A percentile compares a stretch with the other conserved stretches of the same genome.
These are phyloP conservation scores for Zanthoxylum bungeanum DNA, from an alignment of 345 rosid species.

Conservation along the genomic window DNA sequence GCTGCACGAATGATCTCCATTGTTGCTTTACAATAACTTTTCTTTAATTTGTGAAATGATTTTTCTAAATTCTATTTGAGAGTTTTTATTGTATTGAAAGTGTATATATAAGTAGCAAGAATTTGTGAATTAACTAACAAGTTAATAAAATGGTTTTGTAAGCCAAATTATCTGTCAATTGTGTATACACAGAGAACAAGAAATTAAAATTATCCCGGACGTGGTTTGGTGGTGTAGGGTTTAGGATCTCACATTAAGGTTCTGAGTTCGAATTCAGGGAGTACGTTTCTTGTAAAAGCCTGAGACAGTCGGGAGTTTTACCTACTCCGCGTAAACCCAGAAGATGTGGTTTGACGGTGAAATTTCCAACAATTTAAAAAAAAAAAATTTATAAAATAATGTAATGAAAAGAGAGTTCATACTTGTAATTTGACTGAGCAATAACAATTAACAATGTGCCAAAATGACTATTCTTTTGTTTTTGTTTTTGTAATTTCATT, in stretches of 20 bases:
- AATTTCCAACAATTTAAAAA: no score
- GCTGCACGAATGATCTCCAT: constrained; percentile 15
- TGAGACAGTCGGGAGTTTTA: no score
- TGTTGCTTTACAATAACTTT: background rate
- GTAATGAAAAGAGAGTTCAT: background rate
- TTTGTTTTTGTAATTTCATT: background rate
- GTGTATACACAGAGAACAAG: background rate
- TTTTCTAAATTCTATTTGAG: background rate
- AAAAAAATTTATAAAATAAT: background rate
- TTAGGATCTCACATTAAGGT: no score
- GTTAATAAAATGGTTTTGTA: background rate
- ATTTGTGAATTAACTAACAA: background rate
- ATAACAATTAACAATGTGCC: background rate
- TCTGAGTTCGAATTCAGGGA: no score
- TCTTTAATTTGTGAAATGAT: background rate
- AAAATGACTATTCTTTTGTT: background rate
- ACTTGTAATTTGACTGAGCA: background rate
- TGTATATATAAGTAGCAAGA: background rate
- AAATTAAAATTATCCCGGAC: no score
- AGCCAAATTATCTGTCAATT: constrained; percentile 15
- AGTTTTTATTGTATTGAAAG: no score
- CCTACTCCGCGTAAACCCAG: no score
- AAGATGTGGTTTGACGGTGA: no score
- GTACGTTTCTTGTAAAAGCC: no score
- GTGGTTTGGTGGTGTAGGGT: no score